phyloP scores from a whole-genome alignment of 2,329 filamentous ascomycete species.

The Aureobasidium sp. region DNA sequence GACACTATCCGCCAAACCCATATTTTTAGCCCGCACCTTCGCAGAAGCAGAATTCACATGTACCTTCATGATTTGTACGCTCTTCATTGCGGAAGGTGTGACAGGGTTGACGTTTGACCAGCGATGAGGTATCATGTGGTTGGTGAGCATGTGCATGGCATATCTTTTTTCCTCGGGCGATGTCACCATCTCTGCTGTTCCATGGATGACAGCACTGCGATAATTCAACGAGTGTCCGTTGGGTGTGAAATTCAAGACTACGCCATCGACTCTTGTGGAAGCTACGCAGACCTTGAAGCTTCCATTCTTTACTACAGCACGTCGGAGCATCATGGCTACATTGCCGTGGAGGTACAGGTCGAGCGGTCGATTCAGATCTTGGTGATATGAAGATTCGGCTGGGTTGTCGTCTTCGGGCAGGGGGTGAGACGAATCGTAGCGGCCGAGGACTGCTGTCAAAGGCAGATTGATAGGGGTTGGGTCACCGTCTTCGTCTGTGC shows the following conservation, averaged over 20 bases:
- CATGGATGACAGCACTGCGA: slow-evolving; percentile 7
- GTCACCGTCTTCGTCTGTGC: slow-evolving; percentile 8
- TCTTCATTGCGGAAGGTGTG: slow-evolving; percentile 6
- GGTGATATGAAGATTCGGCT: not conserved
- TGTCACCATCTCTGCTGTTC: not conserved
- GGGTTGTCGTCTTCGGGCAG: not conserved
- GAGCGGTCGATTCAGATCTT: slow-evolving; percentile 1
- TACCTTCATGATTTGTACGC: slow-evolving; percentile 5
- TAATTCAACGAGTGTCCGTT: slow-evolving; percentile 13
- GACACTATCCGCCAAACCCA: slow-evolving; percentile 11
- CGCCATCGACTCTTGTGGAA: slow-evolving; percentile 12
- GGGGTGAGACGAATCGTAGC: slow-evolving; percentile 5
- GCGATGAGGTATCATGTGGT: slow-evolving; percentile 5
- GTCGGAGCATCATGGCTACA: slow-evolving; percentile 11
- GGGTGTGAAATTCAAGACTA: slow-evolving; percentile 12
- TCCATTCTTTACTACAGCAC: not conserved
- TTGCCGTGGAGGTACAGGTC: slow-evolving; percentile 16
- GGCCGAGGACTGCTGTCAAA: slow-evolving; percentile 12
- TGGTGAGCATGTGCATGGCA: slow-evolving; percentile 10
- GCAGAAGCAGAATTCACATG: slow-evolving; percentile 1
- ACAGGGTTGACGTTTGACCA: slow-evolving; percentile 3
- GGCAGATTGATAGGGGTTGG: slow-evolving; percentile 14
- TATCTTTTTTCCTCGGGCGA: not conserved
- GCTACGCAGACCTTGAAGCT: slow-evolving; percentile 9
- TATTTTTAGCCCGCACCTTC: slow-evolving; percentile 12